A percentile compares a stretch with the other conserved stretches of the same genome.
These are phyloP conservation scores for Mortierella sp. DNA, from an alignment of 371 early-diverging fungal genomes.

Conservation along the genomic window DNA sequence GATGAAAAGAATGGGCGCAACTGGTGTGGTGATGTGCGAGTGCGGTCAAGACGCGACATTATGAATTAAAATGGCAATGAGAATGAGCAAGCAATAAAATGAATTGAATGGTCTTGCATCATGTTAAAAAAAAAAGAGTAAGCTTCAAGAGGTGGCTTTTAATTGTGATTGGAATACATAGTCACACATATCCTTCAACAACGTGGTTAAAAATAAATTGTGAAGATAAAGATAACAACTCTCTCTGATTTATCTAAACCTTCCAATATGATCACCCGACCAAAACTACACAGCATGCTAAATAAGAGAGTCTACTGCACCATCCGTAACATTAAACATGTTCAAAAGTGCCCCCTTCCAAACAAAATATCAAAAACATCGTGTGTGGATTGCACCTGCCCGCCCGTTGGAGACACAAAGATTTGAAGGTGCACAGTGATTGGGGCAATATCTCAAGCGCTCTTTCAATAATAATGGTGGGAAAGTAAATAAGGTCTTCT, in stretches of 20 bases:
- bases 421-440: neutral
- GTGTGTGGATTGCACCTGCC: neutral
- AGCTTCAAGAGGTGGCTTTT: neutral
- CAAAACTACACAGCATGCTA: too few relatives aligned
- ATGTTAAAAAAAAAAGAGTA: neutral
- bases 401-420: neutral
- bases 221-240: too few relatives aligned
- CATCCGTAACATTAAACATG: too few relatives aligned
- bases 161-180: too few relatives aligned
- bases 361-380: too few relatives aligned
- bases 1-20: conserved; percentile 73
- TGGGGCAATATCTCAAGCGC: neutral
- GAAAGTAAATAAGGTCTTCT: neutral
- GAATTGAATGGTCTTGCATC: neutral
- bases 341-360: too few relatives aligned
- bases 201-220: too few relatives aligned
- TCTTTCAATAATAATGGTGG: conserved; percentile 11
- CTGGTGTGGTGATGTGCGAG: conserved; percentile 56
- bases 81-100: neutral
- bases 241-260: too few relatives aligned
- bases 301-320: too few relatives aligned
- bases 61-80: conserved; percentile 12
- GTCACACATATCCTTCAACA: too few relatives aligned
- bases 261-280: too few relatives aligned
- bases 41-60: conserved; percentile 50